phyloP scores from a whole-genome alignment of 352 stramenopile genomes.

The Phytophthora meadii region DNA sequence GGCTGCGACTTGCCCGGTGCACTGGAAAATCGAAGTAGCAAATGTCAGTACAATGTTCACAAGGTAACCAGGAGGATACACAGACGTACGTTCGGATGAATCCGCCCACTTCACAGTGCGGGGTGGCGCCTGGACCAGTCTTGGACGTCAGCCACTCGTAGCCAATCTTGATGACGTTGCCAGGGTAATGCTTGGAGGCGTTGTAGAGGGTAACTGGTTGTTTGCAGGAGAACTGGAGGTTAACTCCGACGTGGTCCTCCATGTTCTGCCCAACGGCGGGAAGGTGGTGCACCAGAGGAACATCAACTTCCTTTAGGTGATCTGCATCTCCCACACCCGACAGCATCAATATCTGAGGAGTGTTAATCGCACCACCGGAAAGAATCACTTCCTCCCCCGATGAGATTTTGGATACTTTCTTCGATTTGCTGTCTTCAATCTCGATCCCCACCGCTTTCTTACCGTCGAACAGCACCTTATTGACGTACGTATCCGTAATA shows the following conservation, averaged over 20 bases:
- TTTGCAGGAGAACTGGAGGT: constrained; percentile 86
- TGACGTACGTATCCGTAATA: constrained; percentile 82
- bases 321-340: constrained; percentile 80
- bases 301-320: constrained; percentile 67
- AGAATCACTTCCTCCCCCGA: constrained; percentile 87
- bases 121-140: constrained; percentile 67
- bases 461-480: constrained; percentile 82
- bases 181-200: constrained; percentile 80
- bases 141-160: constrained; percentile 75
- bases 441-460: constrained; percentile 75
- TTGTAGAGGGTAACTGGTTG: constrained; percentile 89
- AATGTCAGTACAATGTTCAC: background rate
- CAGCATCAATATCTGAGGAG: constrained; percentile 82
- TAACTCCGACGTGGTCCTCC: constrained; percentile 85
- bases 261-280: constrained; percentile 85
- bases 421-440: constrained; percentile 62
- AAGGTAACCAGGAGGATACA: background rate
- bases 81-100: constrained; percentile 77
- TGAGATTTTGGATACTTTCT: constrained; percentile 49
- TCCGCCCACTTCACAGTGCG: constrained; percentile 81
- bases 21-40: constrained; percentile 19
- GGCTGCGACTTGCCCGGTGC: constrained; percentile 71
- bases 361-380: constrained; percentile 86
- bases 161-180: constrained; percentile 79
- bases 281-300: constrained; percentile 75